Base-by-base conservation (phyloP, 2,329 filamentous ascomycete genomes). In the Massarina eburnea region DNA sequence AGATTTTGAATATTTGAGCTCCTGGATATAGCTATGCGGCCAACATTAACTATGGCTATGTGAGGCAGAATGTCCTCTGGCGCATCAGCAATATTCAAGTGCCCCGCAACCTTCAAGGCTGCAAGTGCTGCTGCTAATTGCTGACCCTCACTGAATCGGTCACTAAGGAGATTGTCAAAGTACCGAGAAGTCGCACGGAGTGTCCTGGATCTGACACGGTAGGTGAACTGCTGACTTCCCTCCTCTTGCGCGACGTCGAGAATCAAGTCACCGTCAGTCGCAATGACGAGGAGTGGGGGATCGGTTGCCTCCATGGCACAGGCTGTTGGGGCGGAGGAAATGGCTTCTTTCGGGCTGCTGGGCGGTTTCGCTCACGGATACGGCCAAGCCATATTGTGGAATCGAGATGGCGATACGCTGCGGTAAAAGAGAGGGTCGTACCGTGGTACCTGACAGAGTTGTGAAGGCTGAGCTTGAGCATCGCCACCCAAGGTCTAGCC, bases 181-280 rank as follows among this genome's bases (percentile, higher is more conserved):
- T 89, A 91, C 45, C 80, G 80, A 4, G 86, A 90, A 49, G 81
- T 76, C 50, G 74, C 74, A 66, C 77, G 80, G 26, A 91, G 73
- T 1, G 71, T 71, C 10, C 72, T 72, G 1, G 84, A 71, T 40
- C 78, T 76, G 34, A 88, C 85, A 20, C 86, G 78, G 59, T 85
- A 90, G 10, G 76, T 71, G 61, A 84, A 71, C 35, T 76, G 76
- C 48, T 77, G 70, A 34, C 68, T 71, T 2, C 77, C 81, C 27
- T 80, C 83, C 50, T 84, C 79, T 59, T 89, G 88, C 7, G 78
- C 78, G 27, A 89, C 78, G 49, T 84, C 77, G 12, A 91, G 76
- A 24, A 90, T 64, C 17, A 89, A 67, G 58, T 90, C 83, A 27
- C 87, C 87, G 14, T 73, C 70, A 3, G 74, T 55, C 18, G 77